These are phyloP conservation scores for Orbilia blumenaviensis DNA, from an alignment of 2,329 filamentous ascomycete genomes.

Conservation along the genomic window DNA sequence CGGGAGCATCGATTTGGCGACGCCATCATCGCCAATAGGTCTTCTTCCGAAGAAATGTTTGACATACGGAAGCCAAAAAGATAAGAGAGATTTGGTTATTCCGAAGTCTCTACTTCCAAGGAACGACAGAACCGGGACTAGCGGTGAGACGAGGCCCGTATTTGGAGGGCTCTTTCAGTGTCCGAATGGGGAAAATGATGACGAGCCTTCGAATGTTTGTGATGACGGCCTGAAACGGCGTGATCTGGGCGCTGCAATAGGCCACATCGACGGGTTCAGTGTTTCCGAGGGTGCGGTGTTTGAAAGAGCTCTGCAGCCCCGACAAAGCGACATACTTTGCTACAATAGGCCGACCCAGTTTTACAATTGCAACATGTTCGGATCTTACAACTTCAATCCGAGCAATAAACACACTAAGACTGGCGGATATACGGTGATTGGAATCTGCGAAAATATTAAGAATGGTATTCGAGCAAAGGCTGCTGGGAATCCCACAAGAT, in stretches of 20 bases:
- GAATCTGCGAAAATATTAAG: constrained; percentile 25
- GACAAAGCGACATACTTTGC: not conserved
- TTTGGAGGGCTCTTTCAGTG: constrained; percentile 26
- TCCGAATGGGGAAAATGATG: constrained; percentile 21
- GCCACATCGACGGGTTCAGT: not conserved
- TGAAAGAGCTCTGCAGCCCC: not conserved
- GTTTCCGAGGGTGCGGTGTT: not conserved
- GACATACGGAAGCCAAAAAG: constrained; percentile 16
- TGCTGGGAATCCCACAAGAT: not conserved
- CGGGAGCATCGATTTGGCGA: constrained; percentile 20
- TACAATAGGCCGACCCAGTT: constrained; percentile 22
- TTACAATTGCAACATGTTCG: constrained; percentile 33
- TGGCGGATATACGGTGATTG: constrained; percentile 18
- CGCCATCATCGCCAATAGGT: not conserved
- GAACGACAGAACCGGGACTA: constrained; percentile 9
- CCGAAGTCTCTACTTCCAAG: not conserved
- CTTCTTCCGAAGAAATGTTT: constrained; percentile 8
- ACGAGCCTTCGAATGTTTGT: constrained; percentile 1
- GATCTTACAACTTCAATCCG: constrained; percentile 20
- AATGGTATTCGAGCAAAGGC: constrained; percentile 20
- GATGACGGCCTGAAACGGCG: constrained; percentile 13
- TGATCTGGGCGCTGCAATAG: not conserved
- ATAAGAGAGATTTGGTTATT: constrained; percentile 8
- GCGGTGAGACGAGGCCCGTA: constrained; percentile 1
- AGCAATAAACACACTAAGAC: not conserved